phyloP scores from a whole-genome alignment of 1,284 basidiomycete genomes.

The Moesziomyces globuligerus region DNA sequence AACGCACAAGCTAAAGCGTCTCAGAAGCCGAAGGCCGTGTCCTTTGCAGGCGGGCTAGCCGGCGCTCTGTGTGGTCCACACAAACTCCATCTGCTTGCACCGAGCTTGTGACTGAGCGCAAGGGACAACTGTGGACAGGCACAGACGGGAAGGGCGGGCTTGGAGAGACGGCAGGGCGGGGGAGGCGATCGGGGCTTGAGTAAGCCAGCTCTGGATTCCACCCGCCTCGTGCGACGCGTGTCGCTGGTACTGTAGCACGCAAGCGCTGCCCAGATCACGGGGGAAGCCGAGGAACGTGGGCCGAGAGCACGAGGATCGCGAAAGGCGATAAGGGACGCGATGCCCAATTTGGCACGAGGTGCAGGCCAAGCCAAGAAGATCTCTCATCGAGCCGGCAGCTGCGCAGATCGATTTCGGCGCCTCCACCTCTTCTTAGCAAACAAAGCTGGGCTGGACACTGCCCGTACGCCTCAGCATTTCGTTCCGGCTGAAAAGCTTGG shows the following conservation, averaged over 20 bases:
- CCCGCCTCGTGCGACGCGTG: background rate
- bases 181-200: background rate
- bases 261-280: no score
- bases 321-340: background rate
- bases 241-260: background rate
- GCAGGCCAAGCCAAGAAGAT: background rate
- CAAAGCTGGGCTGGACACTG: background rate
- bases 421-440: background rate
- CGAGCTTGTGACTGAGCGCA: no score
- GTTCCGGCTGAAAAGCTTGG: background rate
- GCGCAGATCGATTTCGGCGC: background rate
- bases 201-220: background rate
- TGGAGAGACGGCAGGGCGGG: no score
- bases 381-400: background rate
- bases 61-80: no score
- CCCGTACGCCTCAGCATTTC: background rate
- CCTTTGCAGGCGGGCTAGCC: no score
- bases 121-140: no score
- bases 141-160: no score
- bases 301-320: background rate
- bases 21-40: no score
- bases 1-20: no score
- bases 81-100: no score
- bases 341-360: no score
- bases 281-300: background rate